Evolutionary conservation across 306 rosid species (phyloP), one percentile per base, ranked within the genome.

Genomic region (Elaeagnus macrophylla): DNA sequence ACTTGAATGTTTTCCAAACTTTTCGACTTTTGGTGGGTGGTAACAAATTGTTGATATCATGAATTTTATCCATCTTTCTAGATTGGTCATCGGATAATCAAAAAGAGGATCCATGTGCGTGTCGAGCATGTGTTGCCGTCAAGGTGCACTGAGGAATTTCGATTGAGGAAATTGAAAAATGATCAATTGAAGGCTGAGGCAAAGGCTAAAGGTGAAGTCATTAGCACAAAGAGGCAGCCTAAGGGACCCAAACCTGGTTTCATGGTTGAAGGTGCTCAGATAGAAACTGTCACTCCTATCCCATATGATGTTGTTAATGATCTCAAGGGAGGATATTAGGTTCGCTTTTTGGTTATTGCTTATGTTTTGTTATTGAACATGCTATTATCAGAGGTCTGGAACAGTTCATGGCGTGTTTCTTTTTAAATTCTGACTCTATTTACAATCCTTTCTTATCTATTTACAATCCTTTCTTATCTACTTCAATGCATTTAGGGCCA

Each of bases 241-340:
- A 5, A 7, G 41, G 49, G 62, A 7, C 62, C 62, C 0, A 51
- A 57, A 42, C 62, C 52, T 0, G 67, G 76, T 7, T 58, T 71
- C 47, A 59, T 71, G 61, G 76, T 71, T 2, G 71, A 46, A 36
- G 76, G 75, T 19, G 52, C 67, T 2, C 12, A 61, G 10, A 9
- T 71, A 43, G 59, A 66, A 12, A 50, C 32, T 25, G 32, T 25
- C 32, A 25, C 32, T 25, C 32, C 32, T 5, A 25, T 25, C 32
- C 32, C 32, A 25, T 25, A 25, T 25, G 32, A 25, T 25, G 32
- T 25, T 25, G 32, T 25, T 25, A 25, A 25, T 25, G 32, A 58
- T 42, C 59, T 41, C 19, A 66, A 25, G 32, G 32, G 32, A 2
- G 32, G 32, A 25, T 25, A 25, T 25, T 25, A 25, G 4, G 32